Base-by-base conservation (phyloP, 768 basidiomycete genomes). In the Obba rivulosa region DNA sequence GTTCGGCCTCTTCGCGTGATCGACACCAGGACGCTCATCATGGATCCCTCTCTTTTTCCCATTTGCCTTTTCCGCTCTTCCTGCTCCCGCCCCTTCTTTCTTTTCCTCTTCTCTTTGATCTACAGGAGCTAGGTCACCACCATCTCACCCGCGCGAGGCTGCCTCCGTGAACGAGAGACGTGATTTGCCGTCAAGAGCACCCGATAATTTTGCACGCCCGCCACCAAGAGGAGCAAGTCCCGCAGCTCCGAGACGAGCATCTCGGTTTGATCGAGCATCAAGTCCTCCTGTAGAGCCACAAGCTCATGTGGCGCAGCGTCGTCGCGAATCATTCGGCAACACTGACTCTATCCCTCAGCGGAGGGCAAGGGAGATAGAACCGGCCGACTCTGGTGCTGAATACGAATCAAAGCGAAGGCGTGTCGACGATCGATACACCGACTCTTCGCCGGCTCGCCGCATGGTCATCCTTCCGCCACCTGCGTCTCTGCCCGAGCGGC, bases 51-150 rank as follows among this genome's bases (percentile, higher is more conserved):
- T 66, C 65, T 62, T 53, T 61, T 64, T 60, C 57, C 60, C 56
- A 54, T 61, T 59, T 54, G 61, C 62, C 57, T 58, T 66, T 57
- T 59, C 56, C 62, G 56, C 65, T 53, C 58, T 49, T 64, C 64
- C 55, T 61, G 55, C 55, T 59, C 61, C 63, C 52, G 64, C 63
- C 62, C 59, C 62, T 52, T 63, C 61, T 41, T 60, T 50, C 68
- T 41, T 60, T 50, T 68, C 63, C 67, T 60, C 60, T 52, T 70
- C 64, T 58, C 66, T 65, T 66, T 66, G 60, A 56, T 64, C 58
- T 62, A 65, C 69, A 80, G 79, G 77, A 65, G 67, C 63, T 54
- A 73, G 71, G 60, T 75, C 76, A 28, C 68, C 74, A 23, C 67
- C 68, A 42, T 58, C 66, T 34, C 63, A 58, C 48, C 25, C 57